Evolutionary conservation across 169 alveolate species (phyloP).

Genomic region (Cryptosporidium felis): DNA sequence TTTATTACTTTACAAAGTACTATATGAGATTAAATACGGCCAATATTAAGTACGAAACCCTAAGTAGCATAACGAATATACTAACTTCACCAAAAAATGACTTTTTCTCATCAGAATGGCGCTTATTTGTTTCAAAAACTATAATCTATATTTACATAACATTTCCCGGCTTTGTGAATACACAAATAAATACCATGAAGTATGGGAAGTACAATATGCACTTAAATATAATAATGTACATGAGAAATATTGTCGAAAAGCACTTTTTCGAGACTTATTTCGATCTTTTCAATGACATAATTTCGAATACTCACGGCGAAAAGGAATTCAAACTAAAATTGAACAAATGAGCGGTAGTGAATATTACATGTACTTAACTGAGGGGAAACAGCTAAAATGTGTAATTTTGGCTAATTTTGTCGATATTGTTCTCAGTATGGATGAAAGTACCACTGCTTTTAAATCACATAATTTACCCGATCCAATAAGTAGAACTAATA

Average conservation of each 20-base stretch:
- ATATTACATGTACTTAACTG: background rate
- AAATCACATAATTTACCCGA: background rate
- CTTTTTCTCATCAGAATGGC: background rate
- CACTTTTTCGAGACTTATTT: background rate
- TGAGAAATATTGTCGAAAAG: background rate
- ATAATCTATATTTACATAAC: background rate
- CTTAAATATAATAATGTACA: background rate
- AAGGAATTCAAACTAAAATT: background rate
- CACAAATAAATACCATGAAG: background rate
- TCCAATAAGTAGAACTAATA: background rate
- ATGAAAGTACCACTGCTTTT: background rate
- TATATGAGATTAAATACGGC: background rate
- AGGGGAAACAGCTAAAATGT: no score
- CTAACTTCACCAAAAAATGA: slow-evolving; percentile 16
- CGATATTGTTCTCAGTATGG: background rate
- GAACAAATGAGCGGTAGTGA: background rate
- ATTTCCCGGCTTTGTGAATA: background rate
- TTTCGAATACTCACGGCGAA: slow-evolving; percentile 12
- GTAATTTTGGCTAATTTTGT: no score
- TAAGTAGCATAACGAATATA: background rate
- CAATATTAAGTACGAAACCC: background rate
- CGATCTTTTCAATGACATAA: background rate
- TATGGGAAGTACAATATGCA: no score
- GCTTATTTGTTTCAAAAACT: slow-evolving; percentile 7
- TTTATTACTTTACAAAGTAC: slow-evolving; percentile 18